phyloP scores from a whole-genome alignment of 345 rosid genomes.

The Citrus medica region DNA sequence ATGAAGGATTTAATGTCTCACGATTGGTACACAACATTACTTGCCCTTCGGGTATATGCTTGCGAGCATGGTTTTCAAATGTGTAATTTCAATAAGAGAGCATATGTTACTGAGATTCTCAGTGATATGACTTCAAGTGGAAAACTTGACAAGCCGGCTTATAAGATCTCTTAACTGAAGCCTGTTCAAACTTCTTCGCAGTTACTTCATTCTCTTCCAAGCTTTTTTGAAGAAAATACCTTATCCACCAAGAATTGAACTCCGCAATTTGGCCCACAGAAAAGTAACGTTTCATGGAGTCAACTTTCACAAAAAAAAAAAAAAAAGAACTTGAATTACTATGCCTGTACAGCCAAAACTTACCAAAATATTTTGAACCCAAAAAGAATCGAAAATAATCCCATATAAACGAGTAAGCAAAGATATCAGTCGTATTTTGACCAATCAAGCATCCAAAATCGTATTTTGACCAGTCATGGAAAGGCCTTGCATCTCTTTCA shows the following conservation, averaged over 20 bases:
- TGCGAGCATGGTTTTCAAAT: not conserved
- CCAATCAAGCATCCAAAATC: too few species aligned
- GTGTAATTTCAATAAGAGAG: not conserved
- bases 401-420: not conserved
- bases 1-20: too few species aligned
- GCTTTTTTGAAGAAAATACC: constrained; percentile 51
- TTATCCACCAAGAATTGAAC: constrained; percentile 83
- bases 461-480: too few species aligned
- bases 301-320: too few species aligned
- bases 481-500: too few species aligned
- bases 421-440: not conserved
- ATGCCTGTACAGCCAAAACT: not conserved
- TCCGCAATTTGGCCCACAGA: constrained; percentile 77
- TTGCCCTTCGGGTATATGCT: too few species aligned
- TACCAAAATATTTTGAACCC: not conserved
- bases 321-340: too few species aligned
- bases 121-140: constrained; percentile 59
- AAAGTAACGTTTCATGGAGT: not conserved
- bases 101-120: constrained; percentile 12
- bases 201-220: constrained; percentile 70
- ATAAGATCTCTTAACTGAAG: constrained; percentile 50
- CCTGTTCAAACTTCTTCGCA: constrained; percentile 76
- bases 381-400: not conserved
- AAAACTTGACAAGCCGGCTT: constrained; percentile 81
- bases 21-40: too few species aligned